Evolutionary conservation across 768 basidiomycete genomes (phyloP).

Genomic region (Obba rivulosa): DNA sequence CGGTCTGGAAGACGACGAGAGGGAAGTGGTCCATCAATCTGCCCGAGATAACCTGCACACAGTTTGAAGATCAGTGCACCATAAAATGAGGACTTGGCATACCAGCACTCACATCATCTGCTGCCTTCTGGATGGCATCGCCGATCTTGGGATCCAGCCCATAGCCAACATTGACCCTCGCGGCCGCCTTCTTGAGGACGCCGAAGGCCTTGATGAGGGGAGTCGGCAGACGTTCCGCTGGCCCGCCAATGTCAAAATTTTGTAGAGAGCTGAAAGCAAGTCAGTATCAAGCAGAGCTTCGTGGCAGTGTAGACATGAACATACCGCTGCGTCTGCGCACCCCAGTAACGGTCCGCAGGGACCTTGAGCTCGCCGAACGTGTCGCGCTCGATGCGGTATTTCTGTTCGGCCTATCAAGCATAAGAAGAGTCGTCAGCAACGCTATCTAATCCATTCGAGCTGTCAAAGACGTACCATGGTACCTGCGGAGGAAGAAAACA

Average conservation of each 20-base stretch:
- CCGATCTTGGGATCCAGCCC: slow-evolving; percentile 87
- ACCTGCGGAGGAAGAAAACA: slow-evolving; percentile 27
- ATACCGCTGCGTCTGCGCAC: slow-evolving; percentile 94
- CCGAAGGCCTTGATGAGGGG: slow-evolving; percentile 99
- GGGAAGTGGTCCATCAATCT: slow-evolving; percentile 95
- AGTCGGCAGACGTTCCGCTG: slow-evolving; percentile 85
- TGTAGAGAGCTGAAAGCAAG: slow-evolving; percentile 63
- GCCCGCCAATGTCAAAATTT: slow-evolving; percentile 98
- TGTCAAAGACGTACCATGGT: slow-evolving; percentile 27
- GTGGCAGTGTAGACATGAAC: slow-evolving; percentile 7
- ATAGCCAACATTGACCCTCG: slow-evolving; percentile 83
- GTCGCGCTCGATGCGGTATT: slow-evolving; percentile 79
- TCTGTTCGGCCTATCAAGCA: slow-evolving; percentile 38
- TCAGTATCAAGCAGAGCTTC: background rate
- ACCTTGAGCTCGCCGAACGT: slow-evolving; percentile 96
- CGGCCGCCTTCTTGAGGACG: slow-evolving; percentile 94
- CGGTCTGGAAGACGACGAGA: slow-evolving; percentile 98
- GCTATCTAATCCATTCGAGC: background rate
- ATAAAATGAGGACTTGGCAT: background rate
- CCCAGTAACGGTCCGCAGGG: slow-evolving; percentile 88
- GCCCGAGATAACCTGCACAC: slow-evolving; percentile 86
- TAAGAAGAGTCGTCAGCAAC: background rate
- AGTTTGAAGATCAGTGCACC: slow-evolving; percentile 1
- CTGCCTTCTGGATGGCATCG: slow-evolving; percentile 84
- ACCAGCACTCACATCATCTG: slow-evolving; percentile 68